Conservation (phyloP, 345 rosid genomes). For the Xanthoceras sorbifolium region DNA sequence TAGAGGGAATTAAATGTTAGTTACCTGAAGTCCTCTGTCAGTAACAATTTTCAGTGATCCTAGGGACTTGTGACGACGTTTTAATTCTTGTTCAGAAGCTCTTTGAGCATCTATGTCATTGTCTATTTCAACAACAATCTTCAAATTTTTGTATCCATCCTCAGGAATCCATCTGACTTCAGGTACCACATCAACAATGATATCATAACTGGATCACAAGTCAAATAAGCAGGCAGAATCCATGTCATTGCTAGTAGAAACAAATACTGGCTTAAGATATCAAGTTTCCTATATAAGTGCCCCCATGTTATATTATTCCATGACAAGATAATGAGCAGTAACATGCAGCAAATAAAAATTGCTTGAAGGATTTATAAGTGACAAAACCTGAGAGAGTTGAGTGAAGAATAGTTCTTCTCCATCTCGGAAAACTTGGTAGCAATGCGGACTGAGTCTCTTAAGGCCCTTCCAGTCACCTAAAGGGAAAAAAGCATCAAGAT, state of each 20-base stretch:
- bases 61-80: conserved; percentile 75
- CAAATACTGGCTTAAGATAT: not conserved
- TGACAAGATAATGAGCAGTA: not conserved
- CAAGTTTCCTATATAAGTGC: not conserved
- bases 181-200: conserved; percentile 85
- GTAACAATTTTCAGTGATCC: conserved; percentile 67
- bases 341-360: not conserved
- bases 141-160: conserved; percentile 77
- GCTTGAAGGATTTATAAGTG: conserved; percentile 4
- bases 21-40: conserved; percentile 89
- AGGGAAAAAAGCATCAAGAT: conserved; percentile 17
- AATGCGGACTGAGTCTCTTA: conserved; percentile 83
- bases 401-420: conserved; percentile 67
- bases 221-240: conserved; percentile 14
- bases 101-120: conserved; percentile 70
- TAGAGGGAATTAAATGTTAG: conserved; percentile 6
- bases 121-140: conserved; percentile 87
- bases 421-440: conserved; percentile 75
- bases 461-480: conserved; percentile 83
- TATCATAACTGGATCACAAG: conserved; percentile 67
- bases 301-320: conserved; percentile 1
- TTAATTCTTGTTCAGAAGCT: conserved; percentile 76
- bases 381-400: conserved; percentile 60
- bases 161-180: conserved; percentile 85
- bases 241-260: not conserved